Evolutionary conservation across 2,329 filamentous ascomycete species (phyloP).

Genomic region (Xylariaceae sp.): DNA sequence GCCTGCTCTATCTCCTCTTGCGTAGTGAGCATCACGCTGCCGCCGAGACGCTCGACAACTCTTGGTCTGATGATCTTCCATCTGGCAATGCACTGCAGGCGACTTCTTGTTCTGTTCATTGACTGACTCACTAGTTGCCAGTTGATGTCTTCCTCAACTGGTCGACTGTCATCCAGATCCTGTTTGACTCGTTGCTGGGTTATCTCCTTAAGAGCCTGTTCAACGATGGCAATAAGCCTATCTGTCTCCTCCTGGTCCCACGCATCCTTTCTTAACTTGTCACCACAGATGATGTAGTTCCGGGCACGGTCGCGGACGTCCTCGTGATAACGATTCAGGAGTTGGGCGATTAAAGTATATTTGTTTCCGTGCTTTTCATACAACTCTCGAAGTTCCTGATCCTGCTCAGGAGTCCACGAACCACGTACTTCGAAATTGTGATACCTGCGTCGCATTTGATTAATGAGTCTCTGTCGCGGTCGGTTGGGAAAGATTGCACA

Average conservation of each 20-base stretch:
- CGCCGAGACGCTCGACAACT: constrained; percentile 24
- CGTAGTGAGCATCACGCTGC: constrained; percentile 15
- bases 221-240: constrained; percentile 47
- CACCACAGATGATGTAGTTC: constrained; percentile 58
- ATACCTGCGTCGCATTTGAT: constrained; percentile 56
- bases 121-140: constrained; percentile 60
- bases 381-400: constrained; percentile 46
- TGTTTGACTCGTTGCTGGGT: constrained; percentile 34
- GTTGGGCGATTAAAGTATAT: constrained; percentile 57
- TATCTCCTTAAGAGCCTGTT: constrained; percentile 47
- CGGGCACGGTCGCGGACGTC: constrained; percentile 67
- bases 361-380: constrained; percentile 46
- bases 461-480: constrained; percentile 49
- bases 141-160: constrained; percentile 52
- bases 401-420: constrained; percentile 54
- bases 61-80: constrained; percentile 48
- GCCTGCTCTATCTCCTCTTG: constrained; percentile 27
- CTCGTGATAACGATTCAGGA: constrained; percentile 58
- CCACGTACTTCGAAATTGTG: constrained; percentile 60
- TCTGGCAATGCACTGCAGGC: constrained; percentile 63
- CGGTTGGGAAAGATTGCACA: constrained; percentile 45
- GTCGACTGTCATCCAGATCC: constrained; percentile 32
- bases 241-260: constrained; percentile 61
- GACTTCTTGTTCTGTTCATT: constrained; percentile 57
- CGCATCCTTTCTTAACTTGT: constrained; percentile 44